phyloP scores from a whole-genome alignment of 805 yeast genomes.

The Candida sithepensis region DNA sequence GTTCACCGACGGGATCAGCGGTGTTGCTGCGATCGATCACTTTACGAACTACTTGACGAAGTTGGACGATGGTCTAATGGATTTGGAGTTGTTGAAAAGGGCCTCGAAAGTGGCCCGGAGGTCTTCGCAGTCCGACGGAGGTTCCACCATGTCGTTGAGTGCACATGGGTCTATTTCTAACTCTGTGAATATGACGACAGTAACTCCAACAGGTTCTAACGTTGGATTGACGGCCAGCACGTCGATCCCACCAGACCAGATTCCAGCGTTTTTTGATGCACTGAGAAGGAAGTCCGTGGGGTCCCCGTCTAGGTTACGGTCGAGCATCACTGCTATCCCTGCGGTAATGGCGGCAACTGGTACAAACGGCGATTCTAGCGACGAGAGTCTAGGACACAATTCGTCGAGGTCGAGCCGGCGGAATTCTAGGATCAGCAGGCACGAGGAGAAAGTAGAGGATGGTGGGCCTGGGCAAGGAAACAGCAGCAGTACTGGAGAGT shows the following conservation, averaged over 20 bases:
- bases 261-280: background rate
- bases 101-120: conserved; percentile 34
- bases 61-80: conserved; percentile 64
- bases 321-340: conserved; percentile 5
- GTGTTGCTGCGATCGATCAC: conserved; percentile 36
- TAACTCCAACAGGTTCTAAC: background rate
- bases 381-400: background rate
- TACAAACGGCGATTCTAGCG: conserved; percentile 1
- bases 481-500: background rate
- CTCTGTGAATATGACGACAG: background rate
- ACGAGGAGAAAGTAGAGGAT: background rate
- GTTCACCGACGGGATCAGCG: conserved; percentile 14
- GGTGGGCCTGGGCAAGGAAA: background rate
- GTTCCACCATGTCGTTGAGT: background rate
- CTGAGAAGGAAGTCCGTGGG: conserved; percentile 4
- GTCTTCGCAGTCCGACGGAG: conserved; percentile 9
- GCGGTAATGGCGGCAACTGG: background rate
- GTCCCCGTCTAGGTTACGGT: conserved; percentile 6
- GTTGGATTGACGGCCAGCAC: background rate
- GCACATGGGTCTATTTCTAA: conserved; percentile 2
- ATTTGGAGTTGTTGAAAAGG: conserved; percentile 48
- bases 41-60: conserved; percentile 54
- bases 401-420: conserved; percentile 3
- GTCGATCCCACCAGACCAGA: background rate
- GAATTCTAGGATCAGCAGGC: conserved; percentile 1